phyloP scores from a whole-genome alignment of 176 grass and related monocot species.

The Tuctoria greenei region DNA sequence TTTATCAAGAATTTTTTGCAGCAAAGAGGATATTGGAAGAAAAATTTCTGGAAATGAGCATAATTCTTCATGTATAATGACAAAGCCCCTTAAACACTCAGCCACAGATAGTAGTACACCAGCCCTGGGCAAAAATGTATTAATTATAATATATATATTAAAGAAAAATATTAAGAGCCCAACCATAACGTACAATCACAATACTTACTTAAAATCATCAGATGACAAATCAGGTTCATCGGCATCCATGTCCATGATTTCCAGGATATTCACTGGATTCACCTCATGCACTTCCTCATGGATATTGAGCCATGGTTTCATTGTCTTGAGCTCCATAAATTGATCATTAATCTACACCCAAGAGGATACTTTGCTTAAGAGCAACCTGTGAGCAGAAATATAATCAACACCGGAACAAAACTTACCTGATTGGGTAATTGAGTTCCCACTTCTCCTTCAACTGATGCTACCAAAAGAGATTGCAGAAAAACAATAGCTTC shows the following conservation, averaged over 20 bases:
- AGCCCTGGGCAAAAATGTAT: slow-evolving; percentile 50
- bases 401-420: slow-evolving; percentile 16
- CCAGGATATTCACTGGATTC: slow-evolving; percentile 59
- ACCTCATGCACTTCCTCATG: slow-evolving; percentile 40
- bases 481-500: slow-evolving; percentile 81
- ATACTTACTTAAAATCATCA: slow-evolving; percentile 68
- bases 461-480: slow-evolving; percentile 67
- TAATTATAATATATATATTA: not conserved
- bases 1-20: slow-evolving; percentile 63
- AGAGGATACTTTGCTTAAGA: slow-evolving; percentile 36
- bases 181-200: not conserved
- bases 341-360: slow-evolving; percentile 56
- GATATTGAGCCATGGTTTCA: slow-evolving; percentile 69
- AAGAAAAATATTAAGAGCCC: not conserved
- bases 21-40: slow-evolving; percentile 58
- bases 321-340: slow-evolving; percentile 72
- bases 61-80: slow-evolving; percentile 71
- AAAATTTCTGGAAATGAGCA: slow-evolving; percentile 85
- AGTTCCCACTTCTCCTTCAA: slow-evolving; percentile 52
- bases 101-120: slow-evolving; percentile 61
- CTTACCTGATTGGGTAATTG: slow-evolving; percentile 53
- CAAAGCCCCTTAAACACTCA: slow-evolving; percentile 80
- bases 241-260: slow-evolving; percentile 62
- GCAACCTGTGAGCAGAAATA: not conserved
- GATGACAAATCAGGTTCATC: slow-evolving; percentile 64